Evolutionary conservation across 75 land plant species (phyloP).

Genomic region (Adiantum capillusveneris): DNA sequence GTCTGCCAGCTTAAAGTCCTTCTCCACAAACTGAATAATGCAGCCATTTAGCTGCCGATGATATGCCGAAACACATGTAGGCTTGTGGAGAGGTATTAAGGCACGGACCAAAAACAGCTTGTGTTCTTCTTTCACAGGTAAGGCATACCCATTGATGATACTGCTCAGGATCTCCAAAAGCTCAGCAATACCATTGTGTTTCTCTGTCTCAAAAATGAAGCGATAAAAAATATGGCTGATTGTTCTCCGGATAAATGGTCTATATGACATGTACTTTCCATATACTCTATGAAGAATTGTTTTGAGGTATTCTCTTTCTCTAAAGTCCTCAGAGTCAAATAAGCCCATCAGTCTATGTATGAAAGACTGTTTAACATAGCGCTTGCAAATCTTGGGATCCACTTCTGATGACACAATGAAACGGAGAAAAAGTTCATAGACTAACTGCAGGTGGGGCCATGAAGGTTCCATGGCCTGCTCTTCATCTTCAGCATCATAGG

Average conservation of each 20-base stretch:
- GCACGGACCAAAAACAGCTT: no score
- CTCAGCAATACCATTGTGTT: slow-evolving; percentile 49
- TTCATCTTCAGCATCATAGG: slow-evolving; percentile 32
- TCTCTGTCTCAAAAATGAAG: slow-evolving; percentile 79
- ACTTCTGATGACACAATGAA: slow-evolving; percentile 22
- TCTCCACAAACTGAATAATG: no score
- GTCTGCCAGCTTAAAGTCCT: no score
- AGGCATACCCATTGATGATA: no score
- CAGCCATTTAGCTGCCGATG: no score
- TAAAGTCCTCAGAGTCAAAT: slow-evolving; percentile 48
- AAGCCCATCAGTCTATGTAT: slow-evolving; percentile 27
- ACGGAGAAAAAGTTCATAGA: slow-evolving; percentile 39
- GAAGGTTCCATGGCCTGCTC: slow-evolving; percentile 14
- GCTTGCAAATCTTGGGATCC: slow-evolving; percentile 32
- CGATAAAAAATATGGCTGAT: slow-evolving; percentile 39
- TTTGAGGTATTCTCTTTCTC: slow-evolving; percentile 50
- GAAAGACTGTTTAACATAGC: slow-evolving; percentile 29
- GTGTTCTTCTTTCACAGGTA: no score
- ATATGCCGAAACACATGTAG: no score
- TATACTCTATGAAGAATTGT: slow-evolving; percentile 48
- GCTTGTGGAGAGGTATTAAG: no score
- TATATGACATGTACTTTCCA: slow-evolving; percentile 29
- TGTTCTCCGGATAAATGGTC: slow-evolving; percentile 59
- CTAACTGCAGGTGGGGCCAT: slow-evolving; percentile 49
- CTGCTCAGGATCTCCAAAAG: slow-evolving; percentile 62